Evolutionary conservation across 73 alveolate genomes (phyloP).

Genomic region (Tetrahymena borealis): DNA sequence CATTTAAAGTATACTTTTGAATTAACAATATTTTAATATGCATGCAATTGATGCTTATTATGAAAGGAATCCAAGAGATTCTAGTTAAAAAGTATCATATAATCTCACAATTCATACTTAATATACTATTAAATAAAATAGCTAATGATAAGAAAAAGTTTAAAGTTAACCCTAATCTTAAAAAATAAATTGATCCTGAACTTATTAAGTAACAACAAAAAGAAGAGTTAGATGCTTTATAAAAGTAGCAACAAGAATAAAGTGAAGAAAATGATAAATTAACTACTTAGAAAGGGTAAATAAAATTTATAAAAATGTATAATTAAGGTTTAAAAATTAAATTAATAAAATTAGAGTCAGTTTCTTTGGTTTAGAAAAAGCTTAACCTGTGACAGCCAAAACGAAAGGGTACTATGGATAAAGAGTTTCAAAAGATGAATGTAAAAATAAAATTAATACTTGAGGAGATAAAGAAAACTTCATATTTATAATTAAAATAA

Average conservation of each 20-base stretch:
- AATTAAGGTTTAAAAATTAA: too few relatives aligned
- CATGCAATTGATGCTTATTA: not conserved
- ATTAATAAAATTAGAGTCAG: not conserved
- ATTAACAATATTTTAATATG: too few relatives aligned
- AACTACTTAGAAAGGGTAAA: not conserved
- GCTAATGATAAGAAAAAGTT: not conserved
- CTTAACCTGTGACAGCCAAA: not conserved
- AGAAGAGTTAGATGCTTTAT: not conserved
- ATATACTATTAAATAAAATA: too few relatives aligned
- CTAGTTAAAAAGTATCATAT: not conserved
- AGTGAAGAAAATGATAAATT: not conserved
- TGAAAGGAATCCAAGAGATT: not conserved
- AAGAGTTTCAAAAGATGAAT: not conserved
- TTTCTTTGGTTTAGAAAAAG: not conserved
- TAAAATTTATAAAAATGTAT: too few relatives aligned
- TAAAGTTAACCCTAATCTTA: not conserved
- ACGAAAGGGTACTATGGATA: not conserved
- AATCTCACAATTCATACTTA: not conserved
- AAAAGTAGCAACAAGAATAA: not conserved
- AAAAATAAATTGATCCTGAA: not conserved
- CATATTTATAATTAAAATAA: not conserved
- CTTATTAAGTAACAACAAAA: not conserved
- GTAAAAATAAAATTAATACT: not conserved
- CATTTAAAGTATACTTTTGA: too few relatives aligned
- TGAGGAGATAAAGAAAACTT: not conserved